Conservation (phyloP, 2,329 filamentous ascomycete genomes). For the Rutstroemia sp. region DNA sequence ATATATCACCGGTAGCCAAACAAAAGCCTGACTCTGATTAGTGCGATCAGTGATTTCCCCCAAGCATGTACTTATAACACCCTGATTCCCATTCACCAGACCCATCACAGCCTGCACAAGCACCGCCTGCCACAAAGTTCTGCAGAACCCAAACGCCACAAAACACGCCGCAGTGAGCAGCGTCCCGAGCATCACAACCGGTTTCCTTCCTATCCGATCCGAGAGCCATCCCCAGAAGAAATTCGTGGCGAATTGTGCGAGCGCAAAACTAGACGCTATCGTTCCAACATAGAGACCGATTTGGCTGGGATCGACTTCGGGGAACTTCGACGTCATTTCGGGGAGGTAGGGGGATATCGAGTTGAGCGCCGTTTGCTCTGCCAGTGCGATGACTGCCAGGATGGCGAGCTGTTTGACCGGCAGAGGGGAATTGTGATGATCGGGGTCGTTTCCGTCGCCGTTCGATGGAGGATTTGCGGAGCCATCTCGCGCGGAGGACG, state of each 20-base stretch:
- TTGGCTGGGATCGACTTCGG: conserved; percentile 62
- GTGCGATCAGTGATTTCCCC: conserved; percentile 92
- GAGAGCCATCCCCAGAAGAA: conserved; percentile 85
- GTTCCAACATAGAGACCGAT: conserved; percentile 85
- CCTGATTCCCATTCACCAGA: conserved; percentile 88
- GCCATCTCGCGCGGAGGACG: conserved; percentile 27
- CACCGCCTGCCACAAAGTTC: conserved; percentile 74
- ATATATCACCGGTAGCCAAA: conserved; percentile 93
- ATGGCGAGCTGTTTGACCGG: conserved; percentile 77
- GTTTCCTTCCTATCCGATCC: conserved; percentile 73
- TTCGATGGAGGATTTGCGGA: conserved; percentile 26
- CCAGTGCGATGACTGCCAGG: conserved; percentile 79
- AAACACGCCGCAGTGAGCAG: conserved; percentile 78
- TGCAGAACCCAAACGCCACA: conserved; percentile 79
- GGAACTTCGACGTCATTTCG: conserved; percentile 82
- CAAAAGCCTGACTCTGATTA: conserved; percentile 90
- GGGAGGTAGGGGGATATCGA: conserved; percentile 94
- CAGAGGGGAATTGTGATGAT: conserved; percentile 51
- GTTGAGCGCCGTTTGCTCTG: conserved; percentile 94
- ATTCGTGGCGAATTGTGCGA: conserved; percentile 88
- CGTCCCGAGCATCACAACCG: conserved; percentile 75
- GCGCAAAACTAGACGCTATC: conserved; percentile 83
- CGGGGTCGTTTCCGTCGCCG: conserved; percentile 30
- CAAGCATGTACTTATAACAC: conserved; percentile 85
- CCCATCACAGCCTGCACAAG: conserved; percentile 87